Evolutionary conservation across 1,284 basidiomycete species (phyloP).

Genomic region (Coniferiporia weirii): DNA sequence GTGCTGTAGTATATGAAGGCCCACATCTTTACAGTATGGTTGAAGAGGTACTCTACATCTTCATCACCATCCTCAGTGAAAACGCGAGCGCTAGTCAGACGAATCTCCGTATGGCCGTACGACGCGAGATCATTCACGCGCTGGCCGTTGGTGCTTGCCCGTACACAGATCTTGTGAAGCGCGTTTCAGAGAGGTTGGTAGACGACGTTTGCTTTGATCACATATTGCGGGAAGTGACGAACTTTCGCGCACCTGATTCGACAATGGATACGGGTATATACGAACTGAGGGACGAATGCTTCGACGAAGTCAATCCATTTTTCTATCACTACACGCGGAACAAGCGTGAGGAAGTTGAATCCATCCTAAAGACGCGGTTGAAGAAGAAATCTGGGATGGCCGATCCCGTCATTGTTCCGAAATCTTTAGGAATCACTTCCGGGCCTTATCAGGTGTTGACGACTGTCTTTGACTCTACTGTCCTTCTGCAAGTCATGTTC

Average conservation of each 20-base stretch:
- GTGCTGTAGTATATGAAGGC: conserved; percentile 62
- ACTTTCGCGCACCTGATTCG: conserved; percentile 78
- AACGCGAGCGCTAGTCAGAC: conserved; percentile 72
- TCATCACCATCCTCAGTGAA: conserved; percentile 87
- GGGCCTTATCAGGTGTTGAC: conserved; percentile 67
- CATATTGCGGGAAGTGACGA: conserved; percentile 75
- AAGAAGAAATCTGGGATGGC: conserved; percentile 59
- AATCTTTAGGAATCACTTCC: conserved; percentile 52
- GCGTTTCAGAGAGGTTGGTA: conserved; percentile 84
- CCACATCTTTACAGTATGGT: conserved; percentile 79
- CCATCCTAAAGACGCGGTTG: conserved; percentile 63
- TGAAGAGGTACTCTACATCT: conserved; percentile 86
- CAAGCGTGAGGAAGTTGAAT: conserved; percentile 91
- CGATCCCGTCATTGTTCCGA: conserved; percentile 75
- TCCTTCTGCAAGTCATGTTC: conserved; percentile 72
- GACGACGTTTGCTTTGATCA: conserved; percentile 85
- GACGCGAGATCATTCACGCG: conserved; percentile 87
- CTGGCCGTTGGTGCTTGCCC: conserved; percentile 85
- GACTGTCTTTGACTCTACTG: conserved; percentile 58
- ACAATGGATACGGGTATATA: conserved; percentile 81
- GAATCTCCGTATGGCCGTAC: conserved; percentile 61
- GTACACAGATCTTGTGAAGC: conserved; percentile 90
- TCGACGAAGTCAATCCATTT: conserved; percentile 90
- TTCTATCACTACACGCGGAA: conserved; percentile 97
- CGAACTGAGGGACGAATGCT: conserved; percentile 80